A percentile compares a stretch with the other conserved stretches of the same genome.
Conservation (phyloP, 2,329 filamentous ascomycete genomes). For the Sarocladiaceae sp. region DNA sequence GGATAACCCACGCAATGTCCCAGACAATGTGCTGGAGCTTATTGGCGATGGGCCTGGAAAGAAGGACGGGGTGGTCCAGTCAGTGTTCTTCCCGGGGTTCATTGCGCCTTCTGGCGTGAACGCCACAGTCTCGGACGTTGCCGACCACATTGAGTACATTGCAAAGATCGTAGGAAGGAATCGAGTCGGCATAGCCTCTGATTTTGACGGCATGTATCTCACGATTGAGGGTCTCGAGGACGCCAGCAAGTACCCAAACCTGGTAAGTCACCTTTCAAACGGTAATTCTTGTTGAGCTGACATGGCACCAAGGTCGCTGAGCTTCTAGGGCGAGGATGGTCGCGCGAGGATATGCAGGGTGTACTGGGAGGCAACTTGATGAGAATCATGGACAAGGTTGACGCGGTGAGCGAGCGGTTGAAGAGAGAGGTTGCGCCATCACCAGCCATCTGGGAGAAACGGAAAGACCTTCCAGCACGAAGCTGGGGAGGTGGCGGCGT, state of each 20-base stretch:
- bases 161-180: conserved; percentile 75
- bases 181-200: conserved; percentile 76
- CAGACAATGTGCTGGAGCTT: conserved; percentile 75
- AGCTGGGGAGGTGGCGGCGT: background rate
- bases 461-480: conserved; percentile 5
- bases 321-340: conserved; percentile 5
- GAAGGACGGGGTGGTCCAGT: conserved; percentile 56
- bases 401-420: background rate
- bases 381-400: conserved; percentile 10
- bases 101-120: conserved; percentile 60
- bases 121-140: conserved; percentile 41
- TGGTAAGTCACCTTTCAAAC: too few species aligned
- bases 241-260: conserved; percentile 66
- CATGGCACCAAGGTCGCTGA: background rate
- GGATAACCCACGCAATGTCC: conserved; percentile 74
- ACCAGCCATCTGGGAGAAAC: background rate
- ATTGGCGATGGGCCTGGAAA: conserved; percentile 39
- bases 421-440: background rate
- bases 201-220: conserved; percentile 69
- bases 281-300: background rate
- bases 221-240: conserved; percentile 72
- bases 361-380: conserved; percentile 9
- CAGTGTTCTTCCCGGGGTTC: conserved; percentile 73
- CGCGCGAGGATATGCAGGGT: background rate
- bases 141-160: conserved; percentile 72